phyloP scores from a whole-genome alignment of 306 rosid genomes.

The Pachyrhizus erosus region DNA sequence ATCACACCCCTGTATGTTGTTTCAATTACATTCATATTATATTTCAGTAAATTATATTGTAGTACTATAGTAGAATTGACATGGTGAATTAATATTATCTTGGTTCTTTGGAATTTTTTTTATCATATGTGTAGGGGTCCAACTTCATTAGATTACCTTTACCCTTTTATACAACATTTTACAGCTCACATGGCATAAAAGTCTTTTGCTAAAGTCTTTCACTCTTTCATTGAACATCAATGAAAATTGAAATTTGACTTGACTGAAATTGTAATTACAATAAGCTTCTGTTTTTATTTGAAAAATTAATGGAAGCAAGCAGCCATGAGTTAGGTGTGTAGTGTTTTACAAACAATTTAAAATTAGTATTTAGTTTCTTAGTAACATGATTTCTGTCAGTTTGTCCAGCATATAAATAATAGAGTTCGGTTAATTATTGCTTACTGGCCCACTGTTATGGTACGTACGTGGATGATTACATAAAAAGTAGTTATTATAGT shows the following conservation, averaged over 20 bases:
- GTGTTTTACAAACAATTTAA: background rate
- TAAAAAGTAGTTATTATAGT: conserved; percentile 17
- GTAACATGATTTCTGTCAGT: conserved; percentile 14
- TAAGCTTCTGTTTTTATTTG: background rate
- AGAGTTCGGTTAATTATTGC: conserved; percentile 11
- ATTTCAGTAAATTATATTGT: background rate
- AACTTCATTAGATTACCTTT: background rate
- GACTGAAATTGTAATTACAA: conserved; percentile 14
- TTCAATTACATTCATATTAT: background rate
- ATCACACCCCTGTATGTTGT: conserved; percentile 51
- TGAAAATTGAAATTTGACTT: background rate
- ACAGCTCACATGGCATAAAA: background rate
- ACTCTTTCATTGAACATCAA: background rate
- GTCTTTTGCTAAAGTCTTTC: background rate
- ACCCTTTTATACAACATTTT: background rate
- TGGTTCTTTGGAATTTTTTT: background rate
- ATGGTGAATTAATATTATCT: background rate
- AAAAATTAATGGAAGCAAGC: background rate
- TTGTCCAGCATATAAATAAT: background rate
- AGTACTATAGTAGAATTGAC: background rate
- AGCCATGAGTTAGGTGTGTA: background rate
- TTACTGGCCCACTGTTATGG: background rate
- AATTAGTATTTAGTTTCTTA: background rate
- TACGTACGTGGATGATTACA: conserved; percentile 3
- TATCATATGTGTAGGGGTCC: background rate